Evolutionary conservation across 2,329 filamentous ascomycete genomes (phyloP), one percentile per base, ranked within the genome.

Genomic region (Epichloe glyceriae): DNA sequence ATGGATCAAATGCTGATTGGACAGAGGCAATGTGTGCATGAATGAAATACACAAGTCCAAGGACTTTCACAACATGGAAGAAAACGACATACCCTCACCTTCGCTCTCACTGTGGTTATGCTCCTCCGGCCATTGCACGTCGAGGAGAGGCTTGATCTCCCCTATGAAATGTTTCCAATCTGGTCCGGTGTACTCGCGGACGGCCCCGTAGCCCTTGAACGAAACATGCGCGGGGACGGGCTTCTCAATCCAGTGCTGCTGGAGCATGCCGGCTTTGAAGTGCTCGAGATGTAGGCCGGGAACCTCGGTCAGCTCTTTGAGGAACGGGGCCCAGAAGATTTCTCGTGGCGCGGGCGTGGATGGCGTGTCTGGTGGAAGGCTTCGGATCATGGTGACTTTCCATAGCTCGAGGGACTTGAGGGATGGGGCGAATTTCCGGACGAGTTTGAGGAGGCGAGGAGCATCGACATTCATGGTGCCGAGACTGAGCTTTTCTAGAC

Each of bases 351-450:
- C 11, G 39, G 1, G 50, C 34, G 4, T 47, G 26, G 35, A 15
- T 33, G 26, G 37, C 6, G 8, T 44, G 35, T 30, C 38, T 12
- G 43, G 37, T 1, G 58, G 55, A 0, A 58, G 40, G 3, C 38
- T 46, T 33, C 55, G 42, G 2, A 57, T 40, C 2, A 71, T 56
- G 0, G 52, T 64, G 17, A 77, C 57, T 43, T 68, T 73, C 60
- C 74, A 73, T 0, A 80, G 57, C 51, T 68, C 69, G 7, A 80
- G 60, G 6, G 57, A 57, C 8, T 65, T 60, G 2, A 81, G 64
- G 0, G 67, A 73, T 2, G 68, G 55, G 2, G 69, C 66, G 17
- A 74, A 73, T 53, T 71, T 76, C 37, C 51, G 46, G 41, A 70
- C 54, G 4, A 75, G 44, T 1, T 50, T 53, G 4, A 73, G 48